Evolutionary conservation across 257 asterid genomes (phyloP), one percentile per base, ranked within the genome.

Genomic region (Marsdenia floribunda): DNA sequence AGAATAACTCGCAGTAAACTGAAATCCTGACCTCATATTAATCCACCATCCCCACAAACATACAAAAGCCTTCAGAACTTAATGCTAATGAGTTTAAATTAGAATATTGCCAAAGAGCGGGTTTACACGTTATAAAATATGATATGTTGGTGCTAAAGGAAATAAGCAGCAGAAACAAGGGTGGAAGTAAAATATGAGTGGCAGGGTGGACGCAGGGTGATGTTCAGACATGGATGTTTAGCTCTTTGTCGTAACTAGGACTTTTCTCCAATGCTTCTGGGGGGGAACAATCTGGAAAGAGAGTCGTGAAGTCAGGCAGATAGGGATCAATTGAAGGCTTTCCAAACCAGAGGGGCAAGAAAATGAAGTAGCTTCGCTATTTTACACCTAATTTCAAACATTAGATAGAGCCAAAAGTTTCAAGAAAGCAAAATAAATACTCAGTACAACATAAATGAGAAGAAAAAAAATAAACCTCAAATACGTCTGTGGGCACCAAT

Each of bases 391-490:
- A 60, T 59, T 60, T 70, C 15, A 22, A 59, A 60, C 9, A 46
- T 9, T 44, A 46, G 29, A 52, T 26, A 21, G 18, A 35, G 2
- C 3, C 4, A 72, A 37, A 72, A 55, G 21, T 52, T 55, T 68
- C 18, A 15, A 55, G 3, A 38, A 33, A 61, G 42, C 68, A 61
- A 29, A 26, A 33, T 14, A 61, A 33, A 33, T 61, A 14, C 68
- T 14, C 50, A 42, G 54, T 53, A 18, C 57, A 73, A 57, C 3
- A 68, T 68, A 21, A 15, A 57, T 21, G 42, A 70, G 52, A 67
- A n/a, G n/a, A n/a, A n/a, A 60, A 29, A 26, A 70, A 52, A 50
- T 50, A 75, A 80, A 83, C 87, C 86, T 83, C 80, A 66, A 74
- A 54, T 68, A 76, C 55, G 46, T 71, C 73, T 75, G 80, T 68